Evolutionary conservation across 2,329 filamentous ascomycete genomes (phyloP), one percentile per base, ranked within the genome.

Genomic region (Colletotrichum cereale): DNA sequence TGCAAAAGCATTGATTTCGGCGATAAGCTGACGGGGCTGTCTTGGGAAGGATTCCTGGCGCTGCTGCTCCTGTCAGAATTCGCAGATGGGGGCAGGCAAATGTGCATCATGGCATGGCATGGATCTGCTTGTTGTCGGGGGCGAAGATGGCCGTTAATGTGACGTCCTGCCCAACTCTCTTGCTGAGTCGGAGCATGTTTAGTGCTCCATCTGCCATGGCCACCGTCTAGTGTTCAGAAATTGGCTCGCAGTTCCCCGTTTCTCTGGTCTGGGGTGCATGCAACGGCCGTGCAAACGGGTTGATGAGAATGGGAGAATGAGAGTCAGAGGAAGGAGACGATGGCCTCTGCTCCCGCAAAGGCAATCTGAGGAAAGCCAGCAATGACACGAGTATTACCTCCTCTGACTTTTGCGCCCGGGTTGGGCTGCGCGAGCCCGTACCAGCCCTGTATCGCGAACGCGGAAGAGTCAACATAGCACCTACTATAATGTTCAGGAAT

Each of bases 1-100:
- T 44, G 34, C 53, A 56, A 52, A 50, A 40, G 69, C 69, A 71
- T 71, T 69, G 65, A 71, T 71, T 60, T 71, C 58, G 65, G 69
- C 68, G 65, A 71, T 68, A 67, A 71, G 65, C 38, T 47, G 38
- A 55, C 48, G 65, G 68, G 52, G 34, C 29, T 47, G 64, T 55
- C 29, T 47, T 68, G 40, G 57, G 44, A 71, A 68, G 53, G 65
- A 60, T 63, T 63, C 65, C 68, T 40, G 31, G 58, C 36, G n/a
- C 31, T 55, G 65, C 52, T 34, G 14, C 48, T 47, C 42, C 21
- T 40, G 31, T 47, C 55, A 40, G 26, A 42, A 40, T 40, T 56
- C 44, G 62, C 55, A 48, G 61, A 61, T 55, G 53, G 14, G 67
- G 62, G 38, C n/a, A 11, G 26, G 38, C 38, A 60, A 47, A 66